A percentile compares a stretch with the other conserved stretches of the same genome.
Evolutionary conservation across 768 basidiomycete genomes (phyloP).

Genomic region (Amanita exitialis): DNA sequence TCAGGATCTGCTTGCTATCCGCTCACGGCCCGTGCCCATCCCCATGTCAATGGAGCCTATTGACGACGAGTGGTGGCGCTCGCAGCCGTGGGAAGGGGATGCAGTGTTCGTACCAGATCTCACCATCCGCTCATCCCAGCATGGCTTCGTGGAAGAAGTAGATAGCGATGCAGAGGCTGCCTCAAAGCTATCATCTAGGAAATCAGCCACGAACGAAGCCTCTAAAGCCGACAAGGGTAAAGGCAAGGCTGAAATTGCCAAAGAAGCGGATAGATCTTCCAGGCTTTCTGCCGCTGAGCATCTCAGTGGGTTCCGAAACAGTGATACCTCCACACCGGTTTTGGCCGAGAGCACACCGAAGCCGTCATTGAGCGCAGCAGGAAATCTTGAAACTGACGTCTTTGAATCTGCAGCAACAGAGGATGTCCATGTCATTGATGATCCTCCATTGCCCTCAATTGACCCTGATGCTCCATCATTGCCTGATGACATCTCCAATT

Average conservation of each 20-base stretch:
- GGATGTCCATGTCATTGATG: conserved; percentile 10
- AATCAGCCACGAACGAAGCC: conserved; percentile 7
- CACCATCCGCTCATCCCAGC: neutral
- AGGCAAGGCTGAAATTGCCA: conserved; percentile 21
- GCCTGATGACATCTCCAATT: conserved; percentile 50
- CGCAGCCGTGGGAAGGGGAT: neutral
- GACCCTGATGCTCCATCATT: conserved; percentile 34
- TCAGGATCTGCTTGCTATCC: conserved; percentile 41
- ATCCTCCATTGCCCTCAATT: conserved; percentile 39
- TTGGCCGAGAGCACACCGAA: conserved; percentile 29
- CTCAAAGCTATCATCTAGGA: neutral
- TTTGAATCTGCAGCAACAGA: conserved; percentile 20
- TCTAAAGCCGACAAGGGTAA: conserved; percentile 38
- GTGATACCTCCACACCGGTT: conserved; percentile 5
- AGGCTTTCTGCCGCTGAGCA: conserved; percentile 32
- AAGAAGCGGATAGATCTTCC: conserved; percentile 23
- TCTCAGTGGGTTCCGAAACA: conserved; percentile 14
- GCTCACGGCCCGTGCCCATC: conserved; percentile 20
- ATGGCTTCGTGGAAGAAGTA: conserved; percentile 4
- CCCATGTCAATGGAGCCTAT: conserved; percentile 7
- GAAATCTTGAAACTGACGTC: conserved; percentile 4
- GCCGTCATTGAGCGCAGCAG: conserved; percentile 10
- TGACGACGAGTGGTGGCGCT: conserved; percentile 5
- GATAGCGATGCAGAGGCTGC: neutral
- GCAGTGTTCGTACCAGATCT: neutral